These are phyloP conservation scores for Nemania serpens DNA, from an alignment of 2,329 filamentous ascomycete species.

Conservation along the genomic window DNA sequence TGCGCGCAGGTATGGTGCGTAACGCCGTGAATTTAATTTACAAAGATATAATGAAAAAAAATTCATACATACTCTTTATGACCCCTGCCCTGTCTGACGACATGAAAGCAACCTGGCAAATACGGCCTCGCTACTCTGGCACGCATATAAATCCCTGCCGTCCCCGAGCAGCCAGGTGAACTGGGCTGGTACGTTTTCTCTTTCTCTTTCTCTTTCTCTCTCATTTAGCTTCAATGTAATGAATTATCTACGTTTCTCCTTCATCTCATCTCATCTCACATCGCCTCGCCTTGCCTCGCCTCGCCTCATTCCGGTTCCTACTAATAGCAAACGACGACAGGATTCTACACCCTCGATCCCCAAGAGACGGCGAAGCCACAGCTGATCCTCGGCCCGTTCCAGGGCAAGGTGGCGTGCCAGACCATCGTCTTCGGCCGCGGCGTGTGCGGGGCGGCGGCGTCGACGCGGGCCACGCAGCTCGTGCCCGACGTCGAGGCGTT, in stretches of 20 bases:
- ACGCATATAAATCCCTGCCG: constrained; percentile 75
- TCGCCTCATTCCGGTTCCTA: not conserved
- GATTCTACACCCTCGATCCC: constrained; percentile 74
- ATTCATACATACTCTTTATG: not conserved
- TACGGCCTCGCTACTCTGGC: constrained; percentile 75
- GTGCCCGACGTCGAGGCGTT: constrained; percentile 73
- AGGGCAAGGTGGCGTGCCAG: constrained; percentile 81
- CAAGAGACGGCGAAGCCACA: constrained; percentile 46
- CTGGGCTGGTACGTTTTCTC: constrained; percentile 73
- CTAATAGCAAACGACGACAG: constrained; percentile 44
- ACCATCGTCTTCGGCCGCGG: constrained; percentile 73
- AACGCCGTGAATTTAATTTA: not conserved
- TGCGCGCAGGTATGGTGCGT: constrained; percentile 53
- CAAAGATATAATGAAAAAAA: too few relatives aligned
- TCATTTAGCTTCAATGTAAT: too few relatives aligned
- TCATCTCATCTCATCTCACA: not conserved
- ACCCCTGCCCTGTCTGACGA: constrained; percentile 7
- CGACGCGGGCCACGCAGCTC: constrained; percentile 64
- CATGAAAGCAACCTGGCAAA: constrained; percentile 76
- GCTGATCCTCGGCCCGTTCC: constrained; percentile 79
- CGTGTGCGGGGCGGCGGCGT: constrained; percentile 75
- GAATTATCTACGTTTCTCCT: too few relatives aligned
- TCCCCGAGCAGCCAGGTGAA: constrained; percentile 70
- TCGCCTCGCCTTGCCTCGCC: not conserved
- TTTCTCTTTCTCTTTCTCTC: too few relatives aligned